phyloP scores from a whole-genome alignment of 768 basidiomycete genomes.

The Suillus brevipes region DNA sequence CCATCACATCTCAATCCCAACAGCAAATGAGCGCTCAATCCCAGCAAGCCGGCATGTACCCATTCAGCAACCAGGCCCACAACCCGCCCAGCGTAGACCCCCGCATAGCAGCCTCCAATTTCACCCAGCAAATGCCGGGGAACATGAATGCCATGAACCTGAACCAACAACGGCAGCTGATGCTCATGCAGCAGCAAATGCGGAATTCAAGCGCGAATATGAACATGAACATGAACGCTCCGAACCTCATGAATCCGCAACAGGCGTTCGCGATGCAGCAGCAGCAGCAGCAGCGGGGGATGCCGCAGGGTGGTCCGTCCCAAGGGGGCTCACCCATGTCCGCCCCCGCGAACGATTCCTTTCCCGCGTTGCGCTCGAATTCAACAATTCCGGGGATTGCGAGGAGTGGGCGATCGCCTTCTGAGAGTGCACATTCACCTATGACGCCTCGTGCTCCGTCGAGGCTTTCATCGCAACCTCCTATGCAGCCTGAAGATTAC shows the following conservation, averaged over 20 bases:
- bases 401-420: conserved; percentile 73
- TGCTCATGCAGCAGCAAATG: conserved; percentile 41
- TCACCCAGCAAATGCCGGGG: conserved; percentile 29
- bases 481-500: conserved; percentile 48
- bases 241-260: conserved; percentile 36
- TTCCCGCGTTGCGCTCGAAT: conserved; percentile 57
- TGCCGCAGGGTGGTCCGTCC: conserved; percentile 43
- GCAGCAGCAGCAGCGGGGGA: conserved; percentile 19
- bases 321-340: conserved; percentile 45
- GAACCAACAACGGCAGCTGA: conserved; percentile 48
- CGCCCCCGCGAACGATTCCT: conserved; percentile 39
- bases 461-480: conserved; percentile 41
- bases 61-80: conserved; percentile 26
- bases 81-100: conserved; percentile 31
- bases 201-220: conserved; percentile 28
- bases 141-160: conserved; percentile 30
- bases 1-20: conserved; percentile 29
- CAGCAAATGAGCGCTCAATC: conserved; percentile 31
- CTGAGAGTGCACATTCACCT: conserved; percentile 54
- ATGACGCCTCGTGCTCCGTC: conserved; percentile 40
- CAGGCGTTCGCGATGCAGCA: conserved; percentile 42
- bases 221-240: conserved; percentile 21
- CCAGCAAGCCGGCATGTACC: conserved; percentile 33
- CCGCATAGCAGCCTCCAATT: conserved; percentile 30
- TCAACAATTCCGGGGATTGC: conserved; percentile 72